Evolutionary conservation across 257 asterid genomes (phyloP), one percentile per base, ranked within the genome.

Genomic region (Misopates orontium): DNA sequence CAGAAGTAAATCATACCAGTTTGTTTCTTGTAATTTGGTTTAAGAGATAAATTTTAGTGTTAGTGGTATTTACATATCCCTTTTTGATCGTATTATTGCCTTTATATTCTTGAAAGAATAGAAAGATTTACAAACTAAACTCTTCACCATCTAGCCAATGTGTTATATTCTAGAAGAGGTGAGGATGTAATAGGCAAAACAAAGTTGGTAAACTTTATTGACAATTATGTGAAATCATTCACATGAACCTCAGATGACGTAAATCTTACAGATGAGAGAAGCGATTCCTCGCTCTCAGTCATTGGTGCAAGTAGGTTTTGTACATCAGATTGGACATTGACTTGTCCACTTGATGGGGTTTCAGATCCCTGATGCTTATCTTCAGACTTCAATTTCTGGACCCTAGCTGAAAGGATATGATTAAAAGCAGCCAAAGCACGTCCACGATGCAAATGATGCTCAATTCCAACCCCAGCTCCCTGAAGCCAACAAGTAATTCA

Each of bases 391-490:
- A 85, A 73, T 71, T 71, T 83, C 65, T 82, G 82, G 75, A 82
- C 90, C 80, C 99, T 86, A 60, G 83, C 85, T 54, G 85, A 76
- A 66, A 94, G 90, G 51, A 94, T 79, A 70, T 86, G 80, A 73
- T 78, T 78, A 44, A 88, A 81, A 75, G 97, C 95, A 36, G 95
- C 97, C 73, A 94, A 74, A 66, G 99, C 95, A 77, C 95, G 97
- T 28, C 99, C 99, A 73, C 99, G 97, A 79, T 90, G 97, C 80
- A 94, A 80, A 79, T 94, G 87, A 79, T 90, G 96, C 79, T 94
- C 97, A 69, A 94, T 79, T 56, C 97, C 99, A 22, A 75, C 83
- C 65, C 84, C 91, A 79, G 90, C 77, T 82, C 84, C 97, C 99
- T 92, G 84, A 60, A 74, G 66, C 60, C 73, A 78, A 58, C 49